A percentile compares a stretch with the other conserved stretches of the same genome.
phyloP scores from a whole-genome alignment of 495 filamentous ascomycete species.

The Aspergillus nanangensis region DNA sequence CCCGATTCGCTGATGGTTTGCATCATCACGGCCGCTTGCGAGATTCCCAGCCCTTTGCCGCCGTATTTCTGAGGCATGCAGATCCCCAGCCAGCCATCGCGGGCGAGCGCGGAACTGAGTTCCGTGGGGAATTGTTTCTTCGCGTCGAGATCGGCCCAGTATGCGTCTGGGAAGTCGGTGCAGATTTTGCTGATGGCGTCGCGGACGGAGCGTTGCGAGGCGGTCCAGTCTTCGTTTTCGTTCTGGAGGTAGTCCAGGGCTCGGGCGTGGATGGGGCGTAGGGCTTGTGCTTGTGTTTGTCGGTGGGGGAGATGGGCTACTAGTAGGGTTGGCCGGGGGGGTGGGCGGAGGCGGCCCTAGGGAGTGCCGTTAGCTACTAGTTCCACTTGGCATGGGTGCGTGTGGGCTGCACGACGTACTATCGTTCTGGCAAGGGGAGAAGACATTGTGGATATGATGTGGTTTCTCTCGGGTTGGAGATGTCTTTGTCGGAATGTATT shows the following conservation, averaged over 20 bases:
- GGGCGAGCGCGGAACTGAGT: slow-evolving; percentile 56
- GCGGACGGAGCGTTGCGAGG: slow-evolving; percentile 34
- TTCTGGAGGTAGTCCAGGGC: slow-evolving; percentile 12
- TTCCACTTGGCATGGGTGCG: too few species aligned
- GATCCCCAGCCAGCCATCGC: slow-evolving; percentile 66
- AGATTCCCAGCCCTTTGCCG: slow-evolving; percentile 59
- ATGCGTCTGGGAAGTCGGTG: slow-evolving; percentile 48
- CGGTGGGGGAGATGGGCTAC: too few species aligned
- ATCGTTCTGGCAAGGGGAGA: too few species aligned
- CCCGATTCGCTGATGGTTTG: slow-evolving; percentile 65
- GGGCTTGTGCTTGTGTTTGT: too few species aligned
- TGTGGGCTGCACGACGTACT: too few species aligned
- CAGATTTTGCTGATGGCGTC: slow-evolving; percentile 58
- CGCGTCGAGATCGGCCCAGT: slow-evolving; percentile 60
- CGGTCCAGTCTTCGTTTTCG: slow-evolving; percentile 8
- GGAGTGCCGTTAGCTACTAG: too few species aligned
- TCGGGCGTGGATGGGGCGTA: background rate
- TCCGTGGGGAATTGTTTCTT: slow-evolving; percentile 54
- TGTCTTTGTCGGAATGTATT: too few species aligned
- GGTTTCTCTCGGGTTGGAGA: too few species aligned
- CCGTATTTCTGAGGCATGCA: slow-evolving; percentile 58
- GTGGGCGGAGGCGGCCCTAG: too few species aligned
- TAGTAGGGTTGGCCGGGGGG: too few species aligned
- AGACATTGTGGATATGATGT: too few species aligned
- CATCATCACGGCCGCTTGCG: slow-evolving; percentile 66